phyloP scores from a whole-genome alignment of 2,329 filamentous ascomycete species.

The Xylaria sp. region DNA sequence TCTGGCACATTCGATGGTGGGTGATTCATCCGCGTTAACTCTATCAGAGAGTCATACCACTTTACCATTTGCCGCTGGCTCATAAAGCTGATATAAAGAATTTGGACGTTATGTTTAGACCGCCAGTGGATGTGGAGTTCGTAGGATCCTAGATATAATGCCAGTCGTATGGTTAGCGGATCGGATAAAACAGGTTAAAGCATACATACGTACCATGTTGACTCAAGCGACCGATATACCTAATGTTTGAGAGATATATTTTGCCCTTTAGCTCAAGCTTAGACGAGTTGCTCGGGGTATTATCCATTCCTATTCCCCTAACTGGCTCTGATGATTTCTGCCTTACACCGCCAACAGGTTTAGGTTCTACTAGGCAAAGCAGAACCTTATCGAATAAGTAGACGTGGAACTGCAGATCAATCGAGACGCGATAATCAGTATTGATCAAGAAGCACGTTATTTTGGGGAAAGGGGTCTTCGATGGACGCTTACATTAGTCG shows the following conservation, averaged over 20 bases:
- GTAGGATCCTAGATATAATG: not conserved
- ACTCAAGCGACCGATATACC: not conserved
- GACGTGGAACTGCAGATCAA: not conserved
- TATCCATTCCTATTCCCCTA: not conserved
- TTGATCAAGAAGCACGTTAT: not conserved
- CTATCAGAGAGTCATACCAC: not conserved
- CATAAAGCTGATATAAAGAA: not conserved
- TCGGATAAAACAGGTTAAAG: not conserved
- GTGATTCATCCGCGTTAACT: not conserved
- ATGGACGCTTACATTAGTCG: not conserved
- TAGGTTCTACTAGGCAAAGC: not conserved
- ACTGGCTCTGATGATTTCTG: not conserved
- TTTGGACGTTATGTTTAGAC: not conserved
- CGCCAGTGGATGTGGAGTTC: not conserved
- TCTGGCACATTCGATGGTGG: not conserved
- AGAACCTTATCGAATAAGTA: constrained; percentile 10
- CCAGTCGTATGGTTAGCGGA: not conserved
- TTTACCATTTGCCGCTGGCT: not conserved
- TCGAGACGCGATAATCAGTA: not conserved
- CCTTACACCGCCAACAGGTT: not conserved
- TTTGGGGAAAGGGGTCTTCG: not conserved
- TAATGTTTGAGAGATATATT: not conserved
- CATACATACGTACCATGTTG: not conserved
- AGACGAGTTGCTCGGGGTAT: not conserved
- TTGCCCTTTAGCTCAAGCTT: not conserved